Evolutionary conservation across 495 filamentous ascomycete species (phyloP).

Genomic region (Penicillium cosmopolitanum): DNA sequence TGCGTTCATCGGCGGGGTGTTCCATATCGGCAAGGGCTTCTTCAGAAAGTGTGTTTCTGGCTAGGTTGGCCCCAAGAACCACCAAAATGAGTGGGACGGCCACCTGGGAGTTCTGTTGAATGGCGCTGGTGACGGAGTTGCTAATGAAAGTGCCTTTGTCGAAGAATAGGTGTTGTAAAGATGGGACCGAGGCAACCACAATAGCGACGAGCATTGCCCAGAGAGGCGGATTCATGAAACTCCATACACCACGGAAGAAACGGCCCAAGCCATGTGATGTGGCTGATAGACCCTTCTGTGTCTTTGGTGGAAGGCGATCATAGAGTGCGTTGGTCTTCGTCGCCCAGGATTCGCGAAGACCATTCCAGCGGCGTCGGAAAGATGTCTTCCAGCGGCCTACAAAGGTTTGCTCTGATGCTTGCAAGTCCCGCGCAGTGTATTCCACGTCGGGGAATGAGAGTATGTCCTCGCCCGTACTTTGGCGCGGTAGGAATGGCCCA

Average conservation of each 20-base stretch:
- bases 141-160: constrained; percentile 84
- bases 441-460: constrained; percentile 51
- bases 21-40: constrained; percentile 58
- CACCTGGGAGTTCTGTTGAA: constrained; percentile 82
- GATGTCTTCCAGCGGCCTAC: constrained; percentile 31
- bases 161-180: constrained; percentile 85
- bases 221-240: constrained; percentile 97
- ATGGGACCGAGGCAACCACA: constrained; percentile 86
- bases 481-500: constrained; percentile 47
- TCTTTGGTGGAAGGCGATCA: constrained; percentile 56
- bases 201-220: constrained; percentile 95
- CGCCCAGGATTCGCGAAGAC: constrained; percentile 25
- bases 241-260: constrained; percentile 72
- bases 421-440: constrained; percentile 24
- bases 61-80: constrained; percentile 93
- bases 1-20: constrained; percentile 69
- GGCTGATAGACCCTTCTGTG: constrained; percentile 57
- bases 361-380: constrained; percentile 20
- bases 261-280: constrained; percentile 44
- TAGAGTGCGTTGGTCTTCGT: constrained; percentile 35
- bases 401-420: constrained; percentile 24
- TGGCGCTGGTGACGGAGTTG: constrained; percentile 89
- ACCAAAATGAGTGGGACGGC: constrained; percentile 95
- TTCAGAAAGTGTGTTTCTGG: constrained; percentile 67
- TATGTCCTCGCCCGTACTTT: constrained; percentile 43